phyloP scores from a whole-genome alignment of 2,329 filamentous ascomycete species.

The Verticillium zaregamsianum region DNA sequence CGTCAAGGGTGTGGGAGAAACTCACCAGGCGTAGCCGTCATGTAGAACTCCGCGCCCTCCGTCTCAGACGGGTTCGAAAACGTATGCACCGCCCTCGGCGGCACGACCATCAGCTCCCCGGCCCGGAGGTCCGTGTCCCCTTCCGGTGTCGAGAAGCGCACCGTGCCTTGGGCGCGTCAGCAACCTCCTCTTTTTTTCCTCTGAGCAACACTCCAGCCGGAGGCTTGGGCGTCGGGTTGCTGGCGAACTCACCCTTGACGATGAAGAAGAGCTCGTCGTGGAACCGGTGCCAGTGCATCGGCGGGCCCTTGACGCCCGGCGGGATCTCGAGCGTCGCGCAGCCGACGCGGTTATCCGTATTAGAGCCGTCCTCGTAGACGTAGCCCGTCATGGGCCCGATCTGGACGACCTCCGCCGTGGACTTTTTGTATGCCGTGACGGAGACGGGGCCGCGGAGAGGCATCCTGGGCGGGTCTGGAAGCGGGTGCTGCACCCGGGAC shows the following conservation, averaged over 20 bases:
- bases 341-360: constrained; percentile 28
- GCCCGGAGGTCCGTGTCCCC: constrained; percentile 21
- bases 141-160: constrained; percentile 27
- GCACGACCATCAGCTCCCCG: constrained; percentile 29
- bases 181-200: neutral
- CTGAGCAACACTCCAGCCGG: neutral
- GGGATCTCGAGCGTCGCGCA: constrained; percentile 26
- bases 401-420: constrained; percentile 22
- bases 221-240: too few relatives aligned
- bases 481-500: too few relatives aligned
- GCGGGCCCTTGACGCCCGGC: constrained; percentile 24
- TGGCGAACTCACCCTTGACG: constrained; percentile 8
- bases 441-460: constrained; percentile 25
- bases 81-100: constrained; percentile 29
- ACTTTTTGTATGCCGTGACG: constrained; percentile 22
- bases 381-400: constrained; percentile 28
- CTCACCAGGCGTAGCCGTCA: constrained; percentile 29
- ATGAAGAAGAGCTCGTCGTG: constrained; percentile 32
- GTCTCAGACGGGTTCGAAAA: constrained; percentile 28
- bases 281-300: constrained; percentile 33
- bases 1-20: neutral
- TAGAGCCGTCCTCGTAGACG: constrained; percentile 28
- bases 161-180: constrained; percentile 15
- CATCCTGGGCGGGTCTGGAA: constrained; percentile 16
- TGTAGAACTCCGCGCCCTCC: constrained; percentile 28